These are phyloP conservation scores for Alternaria longipes DNA, from an alignment of 2,329 filamentous ascomycete genomes.

Conservation along the genomic window DNA sequence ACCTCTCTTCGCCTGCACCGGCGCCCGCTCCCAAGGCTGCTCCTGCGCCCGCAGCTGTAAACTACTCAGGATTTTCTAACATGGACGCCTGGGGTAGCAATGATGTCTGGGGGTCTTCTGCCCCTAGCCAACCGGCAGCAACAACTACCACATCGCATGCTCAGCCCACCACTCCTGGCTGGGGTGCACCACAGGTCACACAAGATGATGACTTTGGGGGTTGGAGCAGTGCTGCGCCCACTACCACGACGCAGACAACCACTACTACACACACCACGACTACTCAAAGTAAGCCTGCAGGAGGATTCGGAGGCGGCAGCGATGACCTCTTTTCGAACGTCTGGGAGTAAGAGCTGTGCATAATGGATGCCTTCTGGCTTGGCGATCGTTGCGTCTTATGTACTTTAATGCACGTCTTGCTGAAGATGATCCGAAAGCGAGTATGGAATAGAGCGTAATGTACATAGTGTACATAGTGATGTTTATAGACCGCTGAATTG, in stretches of 20 bases:
- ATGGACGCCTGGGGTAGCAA: constrained; percentile 84
- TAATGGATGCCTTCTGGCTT: not conserved
- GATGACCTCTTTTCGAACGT: constrained; percentile 97
- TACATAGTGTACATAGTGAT: constrained; percentile 9
- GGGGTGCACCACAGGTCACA: constrained; percentile 69
- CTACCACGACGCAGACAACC: constrained; percentile 58
- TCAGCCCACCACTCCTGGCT: constrained; percentile 60
- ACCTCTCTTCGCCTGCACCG: constrained; percentile 42
- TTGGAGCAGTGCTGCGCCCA: constrained; percentile 80
- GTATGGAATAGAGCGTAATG: not conserved
- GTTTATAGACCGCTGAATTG: constrained; percentile 12
- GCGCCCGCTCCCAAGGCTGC: constrained; percentile 43
- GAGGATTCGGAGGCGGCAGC: constrained; percentile 62
- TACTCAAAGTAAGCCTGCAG: constrained; percentile 57
- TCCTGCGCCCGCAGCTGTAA: constrained; percentile 46
- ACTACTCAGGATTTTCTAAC: constrained; percentile 57
- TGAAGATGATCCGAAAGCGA: not conserved
- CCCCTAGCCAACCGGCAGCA: constrained; percentile 61
- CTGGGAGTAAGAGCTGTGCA: constrained; percentile 70
- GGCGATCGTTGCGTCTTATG: not conserved
- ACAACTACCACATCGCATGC: constrained; percentile 48
- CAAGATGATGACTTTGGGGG: constrained; percentile 96
- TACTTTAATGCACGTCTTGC: not conserved
- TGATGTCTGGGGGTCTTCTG: constrained; percentile 80
- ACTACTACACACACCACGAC: constrained; percentile 37